Evolutionary conservation across 768 basidiomycete genomes (phyloP).

Genomic region (Thelephora aurantiotincta): DNA sequence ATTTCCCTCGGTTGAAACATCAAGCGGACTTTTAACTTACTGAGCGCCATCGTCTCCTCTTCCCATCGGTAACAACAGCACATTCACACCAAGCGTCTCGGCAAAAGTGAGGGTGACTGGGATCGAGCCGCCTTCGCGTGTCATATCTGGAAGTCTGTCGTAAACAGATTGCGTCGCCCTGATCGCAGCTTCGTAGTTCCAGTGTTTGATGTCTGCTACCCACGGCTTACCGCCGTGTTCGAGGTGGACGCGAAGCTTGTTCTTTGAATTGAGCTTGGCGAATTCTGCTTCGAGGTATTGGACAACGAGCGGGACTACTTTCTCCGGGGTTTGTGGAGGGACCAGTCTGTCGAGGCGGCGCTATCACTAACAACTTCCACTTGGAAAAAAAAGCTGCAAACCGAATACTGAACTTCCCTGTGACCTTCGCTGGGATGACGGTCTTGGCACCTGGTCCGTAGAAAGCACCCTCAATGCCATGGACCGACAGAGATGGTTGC

Average conservation of each 20-base stretch:
- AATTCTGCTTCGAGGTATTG: conserved; percentile 68
- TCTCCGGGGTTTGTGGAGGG: conserved; percentile 74
- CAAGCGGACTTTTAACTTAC: conserved; percentile 27
- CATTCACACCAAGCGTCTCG: conserved; percentile 75
- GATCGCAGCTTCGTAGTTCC: conserved; percentile 86
- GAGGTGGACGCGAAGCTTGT: conserved; percentile 55
- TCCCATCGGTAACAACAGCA: conserved; percentile 84
- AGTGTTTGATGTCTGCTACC: conserved; percentile 76
- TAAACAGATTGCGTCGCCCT: conserved; percentile 68
- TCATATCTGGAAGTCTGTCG: conserved; percentile 63
- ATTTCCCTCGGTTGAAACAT: not conserved
- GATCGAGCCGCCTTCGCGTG: conserved; percentile 88
- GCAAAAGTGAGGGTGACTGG: conserved; percentile 92
- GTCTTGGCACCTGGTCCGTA: conserved; percentile 75
- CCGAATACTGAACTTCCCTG: conserved; percentile 93
- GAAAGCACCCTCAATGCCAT: conserved; percentile 95
- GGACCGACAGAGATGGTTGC: conserved; percentile 74
- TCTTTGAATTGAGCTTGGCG: conserved; percentile 75
- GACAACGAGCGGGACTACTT: conserved; percentile 55
- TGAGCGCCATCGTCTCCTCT: conserved; percentile 91
- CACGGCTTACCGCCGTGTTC: conserved; percentile 82
- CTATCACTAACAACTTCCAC: not conserved
- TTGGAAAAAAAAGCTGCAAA: conserved; percentile 18
- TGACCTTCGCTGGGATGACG: conserved; percentile 82
- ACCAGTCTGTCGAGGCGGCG: conserved; percentile 38